These are phyloP conservation scores for Acacia acuminata DNA, from an alignment of 306 rosid genomes.

Conservation along the genomic window DNA sequence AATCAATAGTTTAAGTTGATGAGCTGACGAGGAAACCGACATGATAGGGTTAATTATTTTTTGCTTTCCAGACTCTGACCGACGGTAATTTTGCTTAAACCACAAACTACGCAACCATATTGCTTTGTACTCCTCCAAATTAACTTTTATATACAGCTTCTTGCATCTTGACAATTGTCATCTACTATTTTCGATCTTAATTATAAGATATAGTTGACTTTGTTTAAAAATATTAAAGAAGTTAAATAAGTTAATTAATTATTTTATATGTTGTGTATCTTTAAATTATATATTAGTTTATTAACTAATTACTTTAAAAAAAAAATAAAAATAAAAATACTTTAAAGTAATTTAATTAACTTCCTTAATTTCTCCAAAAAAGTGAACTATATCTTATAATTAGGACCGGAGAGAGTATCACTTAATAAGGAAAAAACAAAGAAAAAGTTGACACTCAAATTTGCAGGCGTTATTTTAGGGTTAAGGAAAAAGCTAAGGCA, in stretches of 20 bases:
- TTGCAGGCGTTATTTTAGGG: conserved; percentile 60
- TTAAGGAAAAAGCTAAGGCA: conserved; percentile 52
- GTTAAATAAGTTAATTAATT: too few relatives aligned
- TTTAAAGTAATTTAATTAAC: too few relatives aligned
- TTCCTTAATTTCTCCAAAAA: too few relatives aligned
- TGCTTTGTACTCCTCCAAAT: conserved; percentile 35
- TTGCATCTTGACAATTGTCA: not conserved
- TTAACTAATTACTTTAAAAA: too few relatives aligned
- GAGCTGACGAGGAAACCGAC: not conserved
- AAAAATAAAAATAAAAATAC: too few relatives aligned
- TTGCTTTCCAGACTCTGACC: conserved; percentile 14
- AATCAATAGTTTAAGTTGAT: not conserved
- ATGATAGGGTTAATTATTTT: not conserved
- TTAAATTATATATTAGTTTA: too few relatives aligned
- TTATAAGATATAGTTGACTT: too few relatives aligned
- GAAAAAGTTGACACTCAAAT: conserved; percentile 31
- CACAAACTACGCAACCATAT: conserved; percentile 41
- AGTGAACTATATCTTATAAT: too few relatives aligned
- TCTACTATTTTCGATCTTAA: too few relatives aligned
- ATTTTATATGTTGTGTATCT: too few relatives aligned
- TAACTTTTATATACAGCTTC: conserved; percentile 52
- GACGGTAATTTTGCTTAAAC: conserved; percentile 40
- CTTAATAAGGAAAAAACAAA: not conserved
- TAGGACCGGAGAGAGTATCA: too few relatives aligned
- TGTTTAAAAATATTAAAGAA: too few relatives aligned